These are phyloP conservation scores for Globisporangium paddicum DNA, from an alignment of 352 stramenopile species.

Conservation along the genomic window DNA sequence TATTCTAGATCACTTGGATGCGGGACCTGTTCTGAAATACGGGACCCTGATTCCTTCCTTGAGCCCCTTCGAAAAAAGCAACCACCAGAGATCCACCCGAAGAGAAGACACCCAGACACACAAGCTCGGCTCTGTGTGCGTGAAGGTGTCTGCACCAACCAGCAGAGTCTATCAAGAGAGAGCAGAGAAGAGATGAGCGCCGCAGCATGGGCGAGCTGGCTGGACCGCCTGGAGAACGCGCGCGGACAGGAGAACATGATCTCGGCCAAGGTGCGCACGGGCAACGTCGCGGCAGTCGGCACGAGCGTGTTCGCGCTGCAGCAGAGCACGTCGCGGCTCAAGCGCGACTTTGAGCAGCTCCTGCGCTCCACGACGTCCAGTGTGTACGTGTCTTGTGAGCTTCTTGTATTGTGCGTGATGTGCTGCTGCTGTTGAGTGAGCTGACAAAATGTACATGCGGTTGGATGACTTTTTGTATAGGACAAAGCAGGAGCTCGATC, in stretches of 20 bases:
- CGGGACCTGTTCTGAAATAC: background rate
- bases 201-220: slow-evolving; percentile 68
- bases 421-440: background rate
- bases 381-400: slow-evolving; percentile 36
- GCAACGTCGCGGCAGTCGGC: slow-evolving; percentile 54
- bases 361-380: slow-evolving; percentile 34
- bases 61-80: slow-evolving; percentile 8
- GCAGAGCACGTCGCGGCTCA: slow-evolving; percentile 74
- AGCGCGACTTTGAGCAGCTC: slow-evolving; percentile 81
- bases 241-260: slow-evolving; percentile 61
- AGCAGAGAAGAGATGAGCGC: slow-evolving; percentile 41
- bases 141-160: background rate
- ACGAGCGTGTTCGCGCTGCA: slow-evolving; percentile 83
- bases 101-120: background rate
- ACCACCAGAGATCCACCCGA: slow-evolving; percentile 6
- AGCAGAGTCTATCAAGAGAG: background rate
- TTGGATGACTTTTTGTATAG: slow-evolving; percentile 17
- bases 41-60: slow-evolving; percentile 11
- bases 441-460: background rate
- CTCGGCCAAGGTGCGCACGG: slow-evolving; percentile 57
- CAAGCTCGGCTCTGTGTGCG: background rate
- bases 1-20: background rate
- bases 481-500: slow-evolving; percentile 65
- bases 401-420: background rate
- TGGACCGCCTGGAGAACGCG: slow-evolving; percentile 78